Evolutionary conservation across 176 grass and related monocot species (phyloP).

Genomic region (Luzula sylvatica): DNA sequence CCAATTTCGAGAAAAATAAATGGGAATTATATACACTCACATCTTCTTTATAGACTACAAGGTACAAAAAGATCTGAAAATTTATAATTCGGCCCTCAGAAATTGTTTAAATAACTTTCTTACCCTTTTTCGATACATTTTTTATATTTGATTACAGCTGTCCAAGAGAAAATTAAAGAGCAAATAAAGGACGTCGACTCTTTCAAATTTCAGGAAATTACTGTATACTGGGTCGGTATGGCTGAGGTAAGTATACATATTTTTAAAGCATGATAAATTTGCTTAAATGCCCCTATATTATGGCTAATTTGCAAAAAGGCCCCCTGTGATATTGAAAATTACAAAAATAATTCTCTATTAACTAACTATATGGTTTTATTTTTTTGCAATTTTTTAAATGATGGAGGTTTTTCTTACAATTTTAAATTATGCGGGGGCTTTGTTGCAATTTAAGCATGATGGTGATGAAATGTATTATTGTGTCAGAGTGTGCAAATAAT

Average conservation of each 20-base stretch:
- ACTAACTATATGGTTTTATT: background rate
- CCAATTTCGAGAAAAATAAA: constrained; percentile 66
- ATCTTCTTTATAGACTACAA: constrained; percentile 84
- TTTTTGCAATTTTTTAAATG: background rate
- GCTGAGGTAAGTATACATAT: constrained; percentile 56
- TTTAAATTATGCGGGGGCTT: too few species aligned
- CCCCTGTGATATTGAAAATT: too few species aligned
- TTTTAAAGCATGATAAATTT: too few species aligned
- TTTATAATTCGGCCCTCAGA: background rate
- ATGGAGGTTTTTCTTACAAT: too few species aligned
- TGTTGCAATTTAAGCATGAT: too few species aligned
- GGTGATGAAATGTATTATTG: too few species aligned
- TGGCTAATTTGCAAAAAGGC: too few species aligned
- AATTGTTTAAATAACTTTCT: constrained; percentile 12
- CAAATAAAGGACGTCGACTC: constrained; percentile 60
- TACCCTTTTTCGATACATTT: constrained; percentile 2
- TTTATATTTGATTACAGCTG: constrained; percentile 33
- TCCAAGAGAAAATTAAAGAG: constrained; percentile 54
- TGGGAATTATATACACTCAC: constrained; percentile 88
- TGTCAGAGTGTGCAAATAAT: constrained; percentile 78
- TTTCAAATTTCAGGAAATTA: constrained; percentile 51
- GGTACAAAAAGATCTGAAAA: constrained; percentile 34
- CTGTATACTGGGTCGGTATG: constrained; percentile 74
- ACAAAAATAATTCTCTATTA: too few species aligned
- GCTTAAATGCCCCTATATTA: too few species aligned